Base-by-base conservation (phyloP, 225 moss, liverwort and hornwort species). In the Straminergon stramineum region DNA sequence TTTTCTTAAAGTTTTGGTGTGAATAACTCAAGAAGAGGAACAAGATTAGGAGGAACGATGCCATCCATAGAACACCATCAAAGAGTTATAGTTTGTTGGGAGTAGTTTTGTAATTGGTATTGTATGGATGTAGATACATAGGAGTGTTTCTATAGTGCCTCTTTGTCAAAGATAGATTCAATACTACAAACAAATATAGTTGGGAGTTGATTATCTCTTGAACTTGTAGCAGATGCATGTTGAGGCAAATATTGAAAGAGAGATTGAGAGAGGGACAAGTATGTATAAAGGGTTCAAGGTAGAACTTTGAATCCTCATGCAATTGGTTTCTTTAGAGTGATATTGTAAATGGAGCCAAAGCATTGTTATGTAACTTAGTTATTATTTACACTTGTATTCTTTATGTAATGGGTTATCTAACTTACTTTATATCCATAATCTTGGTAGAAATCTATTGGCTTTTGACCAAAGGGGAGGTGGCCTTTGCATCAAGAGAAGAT, bases 221-320 rank as follows among this genome's bases (percentile, higher is more conserved):
- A 0, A 24, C 5, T n/a, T n/a, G 4, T 24, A 79, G 4, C 1
- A 16, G 0, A 10, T n/a, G 24, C 37, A 55, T 35, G 7, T 22
- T 13, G 35, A 35, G 22, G 9, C 1, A 77, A 1, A 17, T 28
- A 30, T 10, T n/a, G n/a, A n/a, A n/a, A n/a, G n/a, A n/a, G n/a
- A n/a, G n/a, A n/a, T n/a, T n/a, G n/a, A 12, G 0, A 76, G 32
- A 32, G 1, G 19, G 11, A 52, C 7, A 0, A 21, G 0, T 23
- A 15, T 55, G 5, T 9, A 9, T 31, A 6, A 75, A 48, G 18
- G 10, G 9, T 11, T 48, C 30, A 30, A 10, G 16, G 10, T 53
- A 35, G 23, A 55, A 37, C 9, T 78, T 15, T 15, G 20, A 78
- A 55, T 37, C 78, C 1, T 55, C 5, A 24, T 23, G 15, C 15